Base-by-base conservation (phyloP, 1,284 basidiomycete genomes). In the Leccinum pachyderme region DNA sequence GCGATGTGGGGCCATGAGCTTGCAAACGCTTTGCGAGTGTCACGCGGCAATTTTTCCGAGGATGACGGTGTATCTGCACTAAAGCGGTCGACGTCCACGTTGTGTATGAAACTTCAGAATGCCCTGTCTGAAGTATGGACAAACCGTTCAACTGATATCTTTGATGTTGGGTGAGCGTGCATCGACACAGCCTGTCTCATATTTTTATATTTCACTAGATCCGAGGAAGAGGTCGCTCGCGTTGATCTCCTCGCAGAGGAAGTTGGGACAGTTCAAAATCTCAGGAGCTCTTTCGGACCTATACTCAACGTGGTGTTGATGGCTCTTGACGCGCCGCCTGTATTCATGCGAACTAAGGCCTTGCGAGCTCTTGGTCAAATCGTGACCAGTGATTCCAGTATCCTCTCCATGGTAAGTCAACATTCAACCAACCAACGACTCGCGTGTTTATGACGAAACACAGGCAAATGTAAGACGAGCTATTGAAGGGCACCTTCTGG, bases 341-440 rank as follows among this genome's bases (percentile, higher is more conserved):
- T 96, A 25, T 91, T 89, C 62, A 87, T 95, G 77, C 83, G 94
- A 33, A 94, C 93, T 1, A 97, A 97, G 68, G 95, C 94, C 0
- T 75, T 98, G 41, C 82, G 89, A 49, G 93, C 92, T 0, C 77
- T 97, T 9, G 89, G 92, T 4, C 83, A 89, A 63, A 89, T 97
- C 47, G 83, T 96, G 28, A 89, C 86, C 0, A 89, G 87, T 56
- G 94, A 97, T 70, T 84, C 93, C 0, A 85, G 81, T n/a, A 85
- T 95, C 18, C 77, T 98, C 22, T 80, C 83, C 6, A 76, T 83
- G 46, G 92, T 93, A 61, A 52, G 84, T 18, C 18, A 18, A 18
- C 76, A 4, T 2, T 7, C 39, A 25, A 31, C 47, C 33, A 27
- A 29, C 31, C 8, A 15, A 35, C 5, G 3, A 0, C 1, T 9